Base-by-base conservation (phyloP, 306 rosid genomes). In the Oemleria cerasiformis region DNA sequence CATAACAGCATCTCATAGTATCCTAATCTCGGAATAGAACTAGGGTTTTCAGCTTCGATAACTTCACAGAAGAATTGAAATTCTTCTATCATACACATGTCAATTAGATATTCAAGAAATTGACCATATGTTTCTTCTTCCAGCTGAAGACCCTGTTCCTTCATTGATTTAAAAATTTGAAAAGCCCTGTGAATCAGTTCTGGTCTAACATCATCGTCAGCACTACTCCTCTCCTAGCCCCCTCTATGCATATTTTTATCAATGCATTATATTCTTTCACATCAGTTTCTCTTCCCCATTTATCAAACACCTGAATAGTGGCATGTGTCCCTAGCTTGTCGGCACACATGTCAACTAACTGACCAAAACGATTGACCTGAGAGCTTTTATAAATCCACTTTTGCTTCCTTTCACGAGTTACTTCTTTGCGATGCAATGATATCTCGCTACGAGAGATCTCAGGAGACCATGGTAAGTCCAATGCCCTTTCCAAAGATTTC, bases 1-100 rank as follows among this genome's bases (percentile, higher is more conserved):
- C 89, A 91, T 43, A 91, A 44, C 86, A 72, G 61, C 97, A 94
- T 89, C 82, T 91, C 95, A 56, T 91, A 91, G 86, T 91, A 91
- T 54, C 96, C 92, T 68, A 94, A 66, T 75, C 83, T 86, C 34
- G 85, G 42, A 77, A 43, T 21, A 17, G 83, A 81, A 62, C 73
- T 59, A 41, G 92, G 91, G 82, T 82, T 86, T 58, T 66, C 82
- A 6, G 83, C 80, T 71, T 86, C 77, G 65, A 94, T 77, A 73
- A 79, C 69, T 58, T 71, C 81, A 67, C 72, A 76, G 76, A 91
- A 80, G 76, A 78, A 72, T 58, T 76, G 69, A 84, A 94, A 94
- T 72, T 89, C 97, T 73, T 87, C 73, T 53, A 81, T 81, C 96
- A 94, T 79, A 51, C 75, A 68, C 95, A 70, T 91, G 68, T 87